Base-by-base conservation (phyloP, 2,329 filamentous ascomycete genomes). In the Dendryphion nanum region DNA sequence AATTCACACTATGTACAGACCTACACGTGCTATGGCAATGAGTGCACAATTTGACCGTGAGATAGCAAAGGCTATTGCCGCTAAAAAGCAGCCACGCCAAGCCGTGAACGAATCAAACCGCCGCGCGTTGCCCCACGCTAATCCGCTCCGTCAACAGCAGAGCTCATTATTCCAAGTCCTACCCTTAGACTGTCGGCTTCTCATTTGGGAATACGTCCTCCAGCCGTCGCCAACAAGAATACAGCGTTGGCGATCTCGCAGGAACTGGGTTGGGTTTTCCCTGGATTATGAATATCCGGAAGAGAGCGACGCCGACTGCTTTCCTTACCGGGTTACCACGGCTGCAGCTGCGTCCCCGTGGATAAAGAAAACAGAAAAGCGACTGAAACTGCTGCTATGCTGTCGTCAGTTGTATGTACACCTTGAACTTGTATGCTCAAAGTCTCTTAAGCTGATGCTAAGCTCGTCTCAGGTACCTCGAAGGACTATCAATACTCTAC, bases 401-500 rank as follows among this genome's bases (percentile, higher is more conserved):
- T 44, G 41, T 30, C 41, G 41, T 44, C 41, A 40, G 14, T 26
- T 44, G 37, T 40, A 44, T 20, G 40, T 30, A 18, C 21, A 28
- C 33, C 19, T 35, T 40, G n/a, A 30, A 30, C 18, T 24, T 29
- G n/a, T n/a, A n/a, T n/a, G n/a, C 21, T 36, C 28, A 5, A 8
- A 16, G 17, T 30, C 23, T 19, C 17, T 18, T 26, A 34, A 34
- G 17, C 35, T 44, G 13, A 41, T 40, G 15, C 18, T 16, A 38
- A 23, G 17, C 16, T 41, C 31, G 34, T 10, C 17, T 5, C 17
- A 44, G 37, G 21, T 44, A 44, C 31, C 18, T 29, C 30, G 41
- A 44, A 38, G 38, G 14, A 23, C 34, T 40, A 29, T 13, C 23
- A 29, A 15, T 41, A 20, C 38, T 44, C 38, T 44, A 44, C 41